These are phyloP conservation scores for Colletotrichum liaoningense DNA, from an alignment of 2,329 filamentous ascomycete genomes.

Conservation along the genomic window DNA sequence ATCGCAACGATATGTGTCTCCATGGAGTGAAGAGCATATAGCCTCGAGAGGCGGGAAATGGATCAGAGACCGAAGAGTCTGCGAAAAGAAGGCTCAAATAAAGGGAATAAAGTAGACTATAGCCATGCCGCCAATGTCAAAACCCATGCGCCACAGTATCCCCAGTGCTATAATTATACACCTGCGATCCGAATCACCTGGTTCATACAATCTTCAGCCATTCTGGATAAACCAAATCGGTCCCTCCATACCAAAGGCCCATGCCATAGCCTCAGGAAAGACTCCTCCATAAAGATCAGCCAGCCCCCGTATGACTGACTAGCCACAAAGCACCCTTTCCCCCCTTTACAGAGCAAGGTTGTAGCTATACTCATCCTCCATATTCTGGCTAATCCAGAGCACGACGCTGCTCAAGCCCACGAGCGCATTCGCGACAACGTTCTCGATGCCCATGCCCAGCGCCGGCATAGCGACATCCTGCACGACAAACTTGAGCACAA, in stretches of 20 bases:
- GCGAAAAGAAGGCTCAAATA: neutral
- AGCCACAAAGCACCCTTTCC: conserved; percentile 57
- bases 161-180: conserved; percentile 27
- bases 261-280: neutral
- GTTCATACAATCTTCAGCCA: neutral
- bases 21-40: too few relatives aligned
- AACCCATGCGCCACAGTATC: conserved; percentile 11
- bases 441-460: conserved; percentile 74
- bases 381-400: conserved; percentile 77
- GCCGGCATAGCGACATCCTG: conserved; percentile 68
- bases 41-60: too few relatives aligned
- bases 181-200: neutral
- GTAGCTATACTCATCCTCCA: conserved; percentile 79
- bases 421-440: conserved; percentile 72
- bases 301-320: neutral
- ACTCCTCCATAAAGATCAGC: neutral
- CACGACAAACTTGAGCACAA: conserved; percentile 74
- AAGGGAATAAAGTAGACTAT: conserved; percentile 22
- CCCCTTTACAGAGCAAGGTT: conserved; percentile 73
- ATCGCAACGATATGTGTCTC: too few relatives aligned
- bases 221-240: neutral
- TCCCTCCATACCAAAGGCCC: neutral
- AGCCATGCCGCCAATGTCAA: conserved; percentile 26
- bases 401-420: conserved; percentile 73
- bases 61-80: neutral